phyloP scores from a whole-genome alignment of 2,329 filamentous ascomycete genomes.

The Botrytis elliptica region DNA sequence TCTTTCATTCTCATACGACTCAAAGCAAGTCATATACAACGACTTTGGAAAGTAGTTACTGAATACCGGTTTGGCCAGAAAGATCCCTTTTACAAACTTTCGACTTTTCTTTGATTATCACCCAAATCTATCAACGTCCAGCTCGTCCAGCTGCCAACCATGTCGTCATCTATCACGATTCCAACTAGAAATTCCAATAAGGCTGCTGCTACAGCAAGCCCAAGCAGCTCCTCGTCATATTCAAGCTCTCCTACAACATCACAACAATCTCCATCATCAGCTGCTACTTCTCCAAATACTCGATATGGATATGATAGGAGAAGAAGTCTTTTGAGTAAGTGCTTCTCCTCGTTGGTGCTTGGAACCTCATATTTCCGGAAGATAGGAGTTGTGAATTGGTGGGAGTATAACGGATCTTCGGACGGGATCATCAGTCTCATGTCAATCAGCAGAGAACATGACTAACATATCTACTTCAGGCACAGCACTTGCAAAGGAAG shows the following conservation, averaged over 20 bases:
- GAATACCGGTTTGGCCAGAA: background rate
- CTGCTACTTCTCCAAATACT: conserved; percentile 41
- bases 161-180: conserved; percentile 71
- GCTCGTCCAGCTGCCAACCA: conserved; percentile 20
- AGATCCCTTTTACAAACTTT: background rate
- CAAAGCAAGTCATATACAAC: background rate
- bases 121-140: background rate
- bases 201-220: conserved; percentile 41
- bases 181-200: conserved; percentile 50
- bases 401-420: conserved; percentile 10
- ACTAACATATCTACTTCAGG: conserved; percentile 47
- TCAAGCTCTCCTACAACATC: conserved; percentile 55
- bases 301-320: conserved; percentile 53
- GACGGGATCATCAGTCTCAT: conserved; percentile 1
- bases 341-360: conserved; percentile 24
- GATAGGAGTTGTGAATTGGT: background rate
- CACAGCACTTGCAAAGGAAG: conserved; percentile 68
- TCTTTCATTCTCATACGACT: background rate
- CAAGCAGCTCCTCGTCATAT: conserved; percentile 55
- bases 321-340: conserved; percentile 61
- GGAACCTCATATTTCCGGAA: background rate
- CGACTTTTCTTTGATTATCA: background rate
- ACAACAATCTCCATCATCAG: conserved; percentile 44
- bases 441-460: conserved; percentile 35
- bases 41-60: background rate